These are phyloP conservation scores for Paecilomyces dactylethromorphus DNA, from an alignment of 2,329 filamentous ascomycete genomes.

Conservation along the genomic window DNA sequence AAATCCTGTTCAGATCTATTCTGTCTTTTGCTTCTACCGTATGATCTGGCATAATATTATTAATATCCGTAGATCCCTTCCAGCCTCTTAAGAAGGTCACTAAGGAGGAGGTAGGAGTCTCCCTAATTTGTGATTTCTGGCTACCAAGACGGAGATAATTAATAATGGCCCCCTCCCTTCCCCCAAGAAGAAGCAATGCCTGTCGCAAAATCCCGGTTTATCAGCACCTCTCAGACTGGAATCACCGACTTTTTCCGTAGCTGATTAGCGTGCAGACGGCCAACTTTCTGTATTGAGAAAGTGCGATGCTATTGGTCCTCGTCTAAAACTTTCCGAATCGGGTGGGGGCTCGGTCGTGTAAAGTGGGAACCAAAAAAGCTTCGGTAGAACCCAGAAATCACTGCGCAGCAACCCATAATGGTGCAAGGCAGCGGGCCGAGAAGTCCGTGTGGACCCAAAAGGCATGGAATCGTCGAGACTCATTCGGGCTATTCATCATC, in stretches of 20 bases:
- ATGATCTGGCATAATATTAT: too few species aligned
- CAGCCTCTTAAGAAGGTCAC: too few species aligned
- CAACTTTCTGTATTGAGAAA: not conserved
- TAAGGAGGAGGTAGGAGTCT: too few species aligned
- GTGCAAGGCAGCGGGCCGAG: not conserved
- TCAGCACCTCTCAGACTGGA: not conserved
- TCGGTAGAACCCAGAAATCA: not conserved
- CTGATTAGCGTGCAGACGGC: not conserved
- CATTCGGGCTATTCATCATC: not conserved
- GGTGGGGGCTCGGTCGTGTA: not conserved
- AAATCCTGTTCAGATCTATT: too few species aligned
- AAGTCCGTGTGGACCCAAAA: not conserved
- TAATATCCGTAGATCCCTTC: too few species aligned
- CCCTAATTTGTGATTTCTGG: too few species aligned
- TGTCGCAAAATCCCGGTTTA: too few species aligned
- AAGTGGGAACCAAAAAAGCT: not conserved
- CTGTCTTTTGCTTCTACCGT: too few species aligned
- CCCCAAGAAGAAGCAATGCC: too few species aligned
- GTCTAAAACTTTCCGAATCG: not conserved
- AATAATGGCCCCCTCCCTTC: too few species aligned
- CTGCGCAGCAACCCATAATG: not conserved
- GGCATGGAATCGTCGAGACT: not conserved
- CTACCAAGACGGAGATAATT: too few species aligned
- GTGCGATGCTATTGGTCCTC: not conserved
- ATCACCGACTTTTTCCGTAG: not conserved